These are phyloP conservation scores for Carex arenaria DNA, from an alignment of 202 grass and related monocot genomes.

Conservation along the genomic window DNA sequence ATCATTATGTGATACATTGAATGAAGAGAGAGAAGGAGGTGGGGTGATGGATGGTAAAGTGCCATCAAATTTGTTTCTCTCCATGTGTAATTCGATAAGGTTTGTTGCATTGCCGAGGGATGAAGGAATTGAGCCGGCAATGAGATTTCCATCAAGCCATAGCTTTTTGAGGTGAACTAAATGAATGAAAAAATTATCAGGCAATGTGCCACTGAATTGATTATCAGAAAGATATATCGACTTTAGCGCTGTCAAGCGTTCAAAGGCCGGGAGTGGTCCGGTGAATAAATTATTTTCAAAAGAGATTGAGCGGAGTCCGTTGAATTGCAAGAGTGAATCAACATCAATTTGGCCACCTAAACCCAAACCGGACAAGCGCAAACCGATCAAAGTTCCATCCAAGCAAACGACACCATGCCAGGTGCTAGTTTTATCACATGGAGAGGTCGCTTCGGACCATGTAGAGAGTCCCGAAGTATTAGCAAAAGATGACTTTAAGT, in stretches of 20 bases:
- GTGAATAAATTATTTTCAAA: slow-evolving; percentile 56
- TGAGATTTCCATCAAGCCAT: slow-evolving; percentile 59
- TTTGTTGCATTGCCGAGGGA: slow-evolving; percentile 40
- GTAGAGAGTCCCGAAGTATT: slow-evolving; percentile 65
- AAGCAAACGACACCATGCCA: slow-evolving; percentile 70
- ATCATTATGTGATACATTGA: slow-evolving; percentile 63
- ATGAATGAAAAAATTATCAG: slow-evolving; percentile 51
- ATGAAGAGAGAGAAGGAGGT: slow-evolving; percentile 30
- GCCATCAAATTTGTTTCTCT: slow-evolving; percentile 54
- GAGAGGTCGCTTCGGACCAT: slow-evolving; percentile 36
- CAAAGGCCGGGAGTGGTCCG: slow-evolving; percentile 53
- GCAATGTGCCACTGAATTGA: slow-evolving; percentile 49
- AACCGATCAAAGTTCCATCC: slow-evolving; percentile 35
- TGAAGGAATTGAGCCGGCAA: slow-evolving; percentile 49
- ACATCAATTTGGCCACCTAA: slow-evolving; percentile 59
- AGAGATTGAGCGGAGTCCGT: slow-evolving; percentile 46
- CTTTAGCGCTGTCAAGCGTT: slow-evolving; percentile 58
- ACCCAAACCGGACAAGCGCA: slow-evolving; percentile 48
- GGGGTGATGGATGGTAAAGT: slow-evolving; percentile 33
- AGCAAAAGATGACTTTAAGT: slow-evolving; percentile 67
- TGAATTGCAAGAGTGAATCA: slow-evolving; percentile 46
- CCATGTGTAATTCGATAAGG: slow-evolving; percentile 67
- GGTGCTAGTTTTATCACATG: slow-evolving; percentile 23
- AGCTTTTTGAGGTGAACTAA: slow-evolving; percentile 75
- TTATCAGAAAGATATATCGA: slow-evolving; percentile 76